A percentile compares a stretch with the other conserved stretches of the same genome.
Evolutionary conservation across 768 basidiomycete genomes (phyloP).

Genomic region (Suillus weaverae): DNA sequence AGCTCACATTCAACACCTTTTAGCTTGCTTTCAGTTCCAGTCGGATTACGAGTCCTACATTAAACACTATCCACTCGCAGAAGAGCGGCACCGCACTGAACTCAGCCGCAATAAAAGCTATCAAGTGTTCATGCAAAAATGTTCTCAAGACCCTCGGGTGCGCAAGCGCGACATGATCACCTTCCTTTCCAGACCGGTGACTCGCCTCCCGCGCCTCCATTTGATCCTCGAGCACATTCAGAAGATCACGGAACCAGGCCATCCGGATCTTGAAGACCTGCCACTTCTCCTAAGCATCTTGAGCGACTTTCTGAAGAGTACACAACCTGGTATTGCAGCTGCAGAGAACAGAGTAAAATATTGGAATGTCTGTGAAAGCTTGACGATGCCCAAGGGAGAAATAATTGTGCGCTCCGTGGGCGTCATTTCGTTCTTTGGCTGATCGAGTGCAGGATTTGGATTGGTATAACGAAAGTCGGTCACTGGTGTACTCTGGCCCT

Average conservation of each 20-base stretch:
- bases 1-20: conserved; percentile 20
- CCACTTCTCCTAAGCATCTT: conserved; percentile 71
- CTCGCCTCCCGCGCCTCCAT: conserved; percentile 79
- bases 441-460: conserved; percentile 63
- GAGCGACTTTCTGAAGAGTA: conserved; percentile 74
- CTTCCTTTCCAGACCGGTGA: conserved; percentile 84
- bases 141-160: conserved; percentile 62
- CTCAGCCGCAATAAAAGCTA: conserved; percentile 68
- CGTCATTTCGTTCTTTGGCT: conserved; percentile 4
- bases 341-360: conserved; percentile 90
- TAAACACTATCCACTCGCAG: conserved; percentile 85
- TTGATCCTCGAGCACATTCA: conserved; percentile 71
- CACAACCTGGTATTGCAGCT: conserved; percentile 88
- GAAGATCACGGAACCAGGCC: conserved; percentile 68
- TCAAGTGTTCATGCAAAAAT: conserved; percentile 61
- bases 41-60: conserved; percentile 78
- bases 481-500: conserved; percentile 65
- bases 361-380: conserved; percentile 74
- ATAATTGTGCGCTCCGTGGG: conserved; percentile 60
- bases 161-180: conserved; percentile 77
- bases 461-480: conserved; percentile 71
- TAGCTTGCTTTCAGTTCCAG: conserved; percentile 48
- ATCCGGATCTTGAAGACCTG: conserved; percentile 76
- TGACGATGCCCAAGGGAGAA: conserved; percentile 76
- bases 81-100: conserved; percentile 78